Base-by-base conservation (phyloP, 2,329 filamentous ascomycete genomes). In the Thermomyces lanuginosus region DNA sequence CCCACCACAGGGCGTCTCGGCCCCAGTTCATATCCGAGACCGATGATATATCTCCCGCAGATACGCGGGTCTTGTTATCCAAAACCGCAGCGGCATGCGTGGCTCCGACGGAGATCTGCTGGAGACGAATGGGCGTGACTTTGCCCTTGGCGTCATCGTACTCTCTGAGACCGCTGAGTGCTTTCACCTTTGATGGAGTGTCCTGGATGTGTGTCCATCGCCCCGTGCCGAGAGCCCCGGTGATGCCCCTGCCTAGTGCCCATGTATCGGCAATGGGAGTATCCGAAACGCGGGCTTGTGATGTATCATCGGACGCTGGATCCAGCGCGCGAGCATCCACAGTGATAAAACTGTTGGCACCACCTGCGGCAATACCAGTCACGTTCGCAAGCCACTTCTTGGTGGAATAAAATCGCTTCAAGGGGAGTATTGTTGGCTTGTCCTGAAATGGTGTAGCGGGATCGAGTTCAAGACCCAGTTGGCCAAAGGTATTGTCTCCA, bases 401-500 rank as follows among this genome's bases (percentile, higher is more conserved):
- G 26, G 69, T 72, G 22, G 63, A 60, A 49, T 93, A 93, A 4
- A 92, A 69, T 34, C 67, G 69, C 34, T 70, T 66, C 20, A 80
- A 66, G 1, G 79, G 68, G 2, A 95, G 49, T 4, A 74, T 64
- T 3, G 72, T 69, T 0, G 89, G 83, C 0, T 65, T 64, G 37
- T 86, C 78, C 13, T 78, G 60, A 31, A 58, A 67, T 5, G 69
- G 61, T 9, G 69, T 59, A 15, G 75, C 67, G 0, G 66, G 48
- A 25, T 72, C 71, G 28, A 67, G 69, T 26, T 81, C 71, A 41
- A 86, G 72, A n/a, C 86, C 86, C 3, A 95, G 64, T 51, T 95
- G 89, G n/a, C 89, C 89, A 22, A 71, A 69, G 0, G 74, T 73
- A 55, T 95, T 95, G 51, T 95, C 84, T 19, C 89, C 89, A 55